Evolutionary conservation across 176 grass and related monocot species (phyloP).

Genomic region (Bothriochloa decipiens): DNA sequence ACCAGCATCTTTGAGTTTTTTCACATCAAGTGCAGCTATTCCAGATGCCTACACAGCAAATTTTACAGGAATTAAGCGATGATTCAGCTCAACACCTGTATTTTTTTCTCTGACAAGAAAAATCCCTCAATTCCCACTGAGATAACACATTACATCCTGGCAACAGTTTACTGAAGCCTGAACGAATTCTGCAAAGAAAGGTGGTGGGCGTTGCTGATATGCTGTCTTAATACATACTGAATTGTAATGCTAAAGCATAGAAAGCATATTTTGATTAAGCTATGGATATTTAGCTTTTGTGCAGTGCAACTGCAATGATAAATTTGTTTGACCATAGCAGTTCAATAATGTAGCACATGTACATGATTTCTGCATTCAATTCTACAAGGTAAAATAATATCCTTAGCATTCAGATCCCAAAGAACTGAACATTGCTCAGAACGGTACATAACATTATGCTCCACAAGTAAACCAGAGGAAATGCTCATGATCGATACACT

Average conservation of each 20-base stretch:
- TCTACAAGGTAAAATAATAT: neutral
- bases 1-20: slow-evolving; percentile 93
- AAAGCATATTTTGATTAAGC: neutral
- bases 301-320: neutral
- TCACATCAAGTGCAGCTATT: slow-evolving; percentile 89
- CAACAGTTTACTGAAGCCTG: neutral
- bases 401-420: neutral
- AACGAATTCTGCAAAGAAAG: neutral
- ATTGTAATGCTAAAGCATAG: neutral
- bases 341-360: neutral
- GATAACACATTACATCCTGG: neutral
- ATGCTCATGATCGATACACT: too few relatives aligned
- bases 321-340: neutral
- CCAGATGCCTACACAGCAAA: slow-evolving; percentile 75
- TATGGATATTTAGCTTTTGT: neutral
- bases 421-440: neutral
- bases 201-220: neutral
- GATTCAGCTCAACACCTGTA: neutral
- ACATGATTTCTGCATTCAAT: neutral
- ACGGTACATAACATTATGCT: neutral
- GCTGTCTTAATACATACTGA: neutral
- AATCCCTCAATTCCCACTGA: neutral
- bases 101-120: neutral
- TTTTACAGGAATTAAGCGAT: slow-evolving; percentile 5
- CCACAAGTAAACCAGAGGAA: neutral